Evolutionary conservation across 441 rosid species (phyloP).

Genomic region (Corymbia citriodora): DNA sequence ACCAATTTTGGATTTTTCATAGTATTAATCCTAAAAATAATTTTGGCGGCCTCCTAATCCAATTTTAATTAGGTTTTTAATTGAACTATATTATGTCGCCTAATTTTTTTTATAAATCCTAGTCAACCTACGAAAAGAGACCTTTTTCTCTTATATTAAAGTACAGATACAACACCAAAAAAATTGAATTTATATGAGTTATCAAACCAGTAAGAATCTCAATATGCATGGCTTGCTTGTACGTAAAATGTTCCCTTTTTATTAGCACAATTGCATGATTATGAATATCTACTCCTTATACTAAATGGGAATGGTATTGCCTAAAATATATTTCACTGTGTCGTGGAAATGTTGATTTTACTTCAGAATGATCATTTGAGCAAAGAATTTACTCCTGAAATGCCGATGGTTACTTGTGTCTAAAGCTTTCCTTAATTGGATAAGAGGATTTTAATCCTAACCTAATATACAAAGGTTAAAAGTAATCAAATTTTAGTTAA

Average conservation of each 20-base stretch:
- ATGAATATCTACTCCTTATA: background rate
- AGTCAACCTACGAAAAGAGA: background rate
- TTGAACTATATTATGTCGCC: background rate
- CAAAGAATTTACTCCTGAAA: background rate
- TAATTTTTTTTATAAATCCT: background rate
- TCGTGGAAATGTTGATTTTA: background rate
- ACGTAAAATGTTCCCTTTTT: background rate
- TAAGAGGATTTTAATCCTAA: background rate
- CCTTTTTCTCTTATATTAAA: background rate
- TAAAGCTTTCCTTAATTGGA: background rate
- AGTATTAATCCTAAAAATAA: too few relatives aligned
- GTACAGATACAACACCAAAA: background rate
- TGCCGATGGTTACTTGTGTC: background rate
- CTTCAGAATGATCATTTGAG: background rate
- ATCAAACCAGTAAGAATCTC: background rate
- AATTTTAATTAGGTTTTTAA: background rate
- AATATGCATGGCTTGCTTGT: background rate
- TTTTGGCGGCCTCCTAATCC: background rate
- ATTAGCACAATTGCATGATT: background rate
- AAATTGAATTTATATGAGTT: background rate
- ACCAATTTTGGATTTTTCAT: too few relatives aligned
- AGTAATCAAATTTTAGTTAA: background rate
- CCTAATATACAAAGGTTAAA: background rate
- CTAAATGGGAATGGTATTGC: accelerated
- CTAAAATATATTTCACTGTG: background rate